Conservation (phyloP, 2,329 filamentous ascomycete genomes). For the Ambrosiella beaveri region DNA sequence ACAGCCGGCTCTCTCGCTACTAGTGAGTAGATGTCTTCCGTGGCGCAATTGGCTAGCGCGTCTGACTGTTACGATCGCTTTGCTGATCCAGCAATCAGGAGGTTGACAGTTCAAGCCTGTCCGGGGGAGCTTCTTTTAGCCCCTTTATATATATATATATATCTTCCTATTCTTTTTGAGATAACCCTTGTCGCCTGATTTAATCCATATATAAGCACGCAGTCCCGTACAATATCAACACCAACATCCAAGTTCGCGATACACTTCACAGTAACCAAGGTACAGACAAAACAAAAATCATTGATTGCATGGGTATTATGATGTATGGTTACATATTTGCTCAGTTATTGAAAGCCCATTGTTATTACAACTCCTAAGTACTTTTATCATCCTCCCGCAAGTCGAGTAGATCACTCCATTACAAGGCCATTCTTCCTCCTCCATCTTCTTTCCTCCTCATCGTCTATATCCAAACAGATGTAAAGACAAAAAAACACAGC, state of each 20-base stretch:
- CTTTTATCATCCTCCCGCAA: no score
- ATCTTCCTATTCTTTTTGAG: no score
- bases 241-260: no score
- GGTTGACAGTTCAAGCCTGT: constrained; percentile 8
- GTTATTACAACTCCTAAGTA: background rate
- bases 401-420: background rate
- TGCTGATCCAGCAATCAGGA: background rate
- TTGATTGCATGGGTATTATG: background rate
- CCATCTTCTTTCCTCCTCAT: background rate
- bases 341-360: background rate
- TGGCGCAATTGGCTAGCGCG: constrained; percentile 40
- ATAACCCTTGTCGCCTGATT: no score
- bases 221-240: no score
- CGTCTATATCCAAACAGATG: background rate
- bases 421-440: background rate
- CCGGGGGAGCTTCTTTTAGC: constrained; percentile 3
- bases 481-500: background rate
- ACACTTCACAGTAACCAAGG: no score
- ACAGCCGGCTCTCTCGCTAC: no score
- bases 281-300: background rate
- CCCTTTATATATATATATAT: no score
- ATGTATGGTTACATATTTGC: background rate
- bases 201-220: no score
- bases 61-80: constrained; percentile 36
- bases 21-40: constrained; percentile 14